Evolutionary conservation across 257 asterid genomes (phyloP), one percentile per base, ranked within the genome.

Genomic region (Anisodus acutangulus): DNA sequence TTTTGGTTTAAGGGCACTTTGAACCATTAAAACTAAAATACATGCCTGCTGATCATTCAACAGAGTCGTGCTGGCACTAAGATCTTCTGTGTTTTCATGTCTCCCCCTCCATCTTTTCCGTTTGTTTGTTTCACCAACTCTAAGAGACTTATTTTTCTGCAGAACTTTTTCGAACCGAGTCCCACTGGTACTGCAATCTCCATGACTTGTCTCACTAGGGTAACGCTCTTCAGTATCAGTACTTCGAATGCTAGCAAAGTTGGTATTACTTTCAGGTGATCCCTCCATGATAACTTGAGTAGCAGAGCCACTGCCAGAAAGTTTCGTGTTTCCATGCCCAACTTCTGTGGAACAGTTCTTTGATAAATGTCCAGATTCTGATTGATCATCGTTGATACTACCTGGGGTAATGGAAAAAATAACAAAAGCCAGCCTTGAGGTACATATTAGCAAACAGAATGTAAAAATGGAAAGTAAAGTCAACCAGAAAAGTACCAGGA

Each of bases 51-150:
- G 51, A 66, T 71, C 86, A 74, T 88, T 86, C 87, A 91, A 87
- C 80, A 79, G 63, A 84, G 86, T 71, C 79, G 79, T 85, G 78
- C 85, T 59, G 74, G 86, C 89, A 84, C 80, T 85, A 68, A 86
- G 90, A 88, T 88, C 92, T 71, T 84, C 97, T 19, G 85, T 83
- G 83, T 85, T 83, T 87, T 93, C 98, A 81, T 87, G 88, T 89
- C 99, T 93, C 45, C 97, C 97, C 89, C 92, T 91, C 98, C 99
- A 97, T 87, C 97, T 89, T 87, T 95, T 97, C 60, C 97, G 98
- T 84, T 95, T 97, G 87, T 93, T 95, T 86, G 97, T 90, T 84
- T 93, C 97, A 58, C 89, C 93, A 90, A 83, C 83, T 83, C 88
- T 92, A 63, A 86, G 88, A 85, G 83, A 90, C 83, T 91, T 89